These are phyloP conservation scores for Pichia exigua DNA, from an alignment of 805 yeast genomes.

Conservation along the genomic window DNA sequence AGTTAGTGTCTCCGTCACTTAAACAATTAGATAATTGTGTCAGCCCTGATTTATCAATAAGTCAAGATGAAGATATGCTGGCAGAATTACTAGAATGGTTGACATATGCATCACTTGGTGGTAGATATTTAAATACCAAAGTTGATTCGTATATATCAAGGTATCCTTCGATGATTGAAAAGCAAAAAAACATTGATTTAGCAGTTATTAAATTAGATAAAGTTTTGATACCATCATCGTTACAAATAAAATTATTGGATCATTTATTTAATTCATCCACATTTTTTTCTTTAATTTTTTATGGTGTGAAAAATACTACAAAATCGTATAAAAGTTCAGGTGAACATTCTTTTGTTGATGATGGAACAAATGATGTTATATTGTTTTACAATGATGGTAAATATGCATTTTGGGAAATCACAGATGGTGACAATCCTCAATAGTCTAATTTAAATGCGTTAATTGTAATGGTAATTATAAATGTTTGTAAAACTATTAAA, in stretches of 20 bases:
- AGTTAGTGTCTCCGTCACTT: neutral
- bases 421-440: constrained; percentile 24
- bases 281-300: constrained; percentile 22
- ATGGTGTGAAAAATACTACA: constrained; percentile 25
- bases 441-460: neutral
- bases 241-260: neutral
- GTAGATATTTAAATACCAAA: constrained; percentile 21
- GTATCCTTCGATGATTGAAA: constrained; percentile 15
- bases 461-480: neutral
- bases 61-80: constrained; percentile 18
- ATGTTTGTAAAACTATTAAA: neutral
- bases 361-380: constrained; percentile 25
- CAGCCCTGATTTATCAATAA: constrained; percentile 15
- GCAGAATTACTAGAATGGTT: constrained; percentile 26
- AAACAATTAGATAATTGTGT: constrained; percentile 10
- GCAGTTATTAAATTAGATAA: neutral
- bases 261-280: neutral
- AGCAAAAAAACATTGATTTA: neutral
- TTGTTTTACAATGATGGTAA: constrained; percentile 13
- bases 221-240: neutral
- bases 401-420: constrained; percentile 25
- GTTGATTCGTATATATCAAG: constrained; percentile 19
- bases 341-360: constrained; percentile 23
- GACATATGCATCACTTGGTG: constrained; percentile 21
- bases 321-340: constrained; percentile 18